These are phyloP conservation scores for Verticillium nonalfalfae DNA, from an alignment of 2,329 filamentous ascomycete species.

Conservation along the genomic window DNA sequence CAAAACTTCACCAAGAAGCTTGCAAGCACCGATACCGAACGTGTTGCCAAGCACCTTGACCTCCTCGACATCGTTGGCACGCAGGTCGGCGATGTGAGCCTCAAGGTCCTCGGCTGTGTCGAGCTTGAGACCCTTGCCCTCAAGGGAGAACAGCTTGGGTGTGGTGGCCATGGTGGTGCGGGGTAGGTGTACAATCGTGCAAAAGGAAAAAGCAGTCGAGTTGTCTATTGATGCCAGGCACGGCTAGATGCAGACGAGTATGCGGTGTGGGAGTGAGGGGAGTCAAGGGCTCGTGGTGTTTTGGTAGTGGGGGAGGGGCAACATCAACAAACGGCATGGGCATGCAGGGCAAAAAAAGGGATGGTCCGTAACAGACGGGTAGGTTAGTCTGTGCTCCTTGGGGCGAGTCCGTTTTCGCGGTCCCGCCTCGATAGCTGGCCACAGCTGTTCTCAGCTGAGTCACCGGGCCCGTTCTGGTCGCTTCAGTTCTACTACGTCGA, in stretches of 20 bases:
- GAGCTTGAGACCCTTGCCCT: slow-evolving; percentile 89
- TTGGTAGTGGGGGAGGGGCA: slow-evolving; percentile 3
- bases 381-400: too few relatives aligned
- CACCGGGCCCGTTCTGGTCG: too few relatives aligned
- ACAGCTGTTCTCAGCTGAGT: too few relatives aligned
- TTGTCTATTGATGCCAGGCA: background rate
- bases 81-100: slow-evolving; percentile 70
- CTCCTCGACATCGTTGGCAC: slow-evolving; percentile 74
- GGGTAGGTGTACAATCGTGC: slow-evolving; percentile 1
- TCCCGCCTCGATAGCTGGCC: too few relatives aligned
- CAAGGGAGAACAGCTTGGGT: slow-evolving; percentile 74
- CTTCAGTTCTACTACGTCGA: too few relatives aligned
- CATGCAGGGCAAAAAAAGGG: background rate
- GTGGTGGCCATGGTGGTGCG: slow-evolving; percentile 1
- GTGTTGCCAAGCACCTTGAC: slow-evolving; percentile 88
- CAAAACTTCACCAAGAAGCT: slow-evolving; percentile 76
- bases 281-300: background rate
- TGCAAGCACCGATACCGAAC: slow-evolving; percentile 80
- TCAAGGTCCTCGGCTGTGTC: slow-evolving; percentile 83
- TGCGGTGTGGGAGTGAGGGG: background rate
- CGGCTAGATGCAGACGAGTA: background rate
- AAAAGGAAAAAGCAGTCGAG: background rate
- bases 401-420: too few relatives aligned
- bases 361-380: background rate
- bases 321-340: background rate